Evolutionary conservation across 2,329 filamentous ascomycete species (phyloP).

Genomic region (Xylaria sp.): DNA sequence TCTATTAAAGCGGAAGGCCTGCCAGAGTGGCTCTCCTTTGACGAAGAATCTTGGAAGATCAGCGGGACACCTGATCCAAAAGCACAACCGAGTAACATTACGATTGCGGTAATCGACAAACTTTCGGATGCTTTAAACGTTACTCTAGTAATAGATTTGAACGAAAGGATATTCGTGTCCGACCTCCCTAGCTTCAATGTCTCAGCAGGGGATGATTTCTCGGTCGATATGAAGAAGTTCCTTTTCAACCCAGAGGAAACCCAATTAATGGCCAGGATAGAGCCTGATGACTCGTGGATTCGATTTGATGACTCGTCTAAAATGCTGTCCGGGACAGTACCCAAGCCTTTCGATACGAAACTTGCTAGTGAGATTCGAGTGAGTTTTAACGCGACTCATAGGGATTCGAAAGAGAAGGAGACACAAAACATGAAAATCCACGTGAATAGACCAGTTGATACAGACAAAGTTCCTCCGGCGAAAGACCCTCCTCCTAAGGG

Average conservation of each 20-base stretch:
- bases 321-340: constrained; percentile 46
- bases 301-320: constrained; percentile 45
- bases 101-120: constrained; percentile 68
- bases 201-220: constrained; percentile 46
- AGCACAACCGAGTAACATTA: constrained; percentile 70
- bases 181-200: constrained; percentile 48
- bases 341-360: constrained; percentile 29
- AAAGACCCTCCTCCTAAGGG: constrained; percentile 26
- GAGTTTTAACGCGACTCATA: constrained; percentile 44
- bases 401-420: constrained; percentile 41
- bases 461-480: constrained; percentile 13
- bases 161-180: constrained; percentile 44
- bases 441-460: constrained; percentile 33
- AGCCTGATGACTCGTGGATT: constrained; percentile 49
- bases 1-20: constrained; percentile 62
- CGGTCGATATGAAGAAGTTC: constrained; percentile 49
- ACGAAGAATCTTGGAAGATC: constrained; percentile 70
- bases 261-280: constrained; percentile 41
- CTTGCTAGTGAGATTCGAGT: constrained; percentile 35
- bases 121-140: constrained; percentile 69
- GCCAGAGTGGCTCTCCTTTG: constrained; percentile 77
- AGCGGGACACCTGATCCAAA: constrained; percentile 72
- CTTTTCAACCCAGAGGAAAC: constrained; percentile 45
- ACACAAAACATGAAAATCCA: constrained; percentile 43
- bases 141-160: constrained; percentile 56